Conservation (phyloP, 495 filamentous ascomycete genomes). For the Neurospora sp. region DNA sequence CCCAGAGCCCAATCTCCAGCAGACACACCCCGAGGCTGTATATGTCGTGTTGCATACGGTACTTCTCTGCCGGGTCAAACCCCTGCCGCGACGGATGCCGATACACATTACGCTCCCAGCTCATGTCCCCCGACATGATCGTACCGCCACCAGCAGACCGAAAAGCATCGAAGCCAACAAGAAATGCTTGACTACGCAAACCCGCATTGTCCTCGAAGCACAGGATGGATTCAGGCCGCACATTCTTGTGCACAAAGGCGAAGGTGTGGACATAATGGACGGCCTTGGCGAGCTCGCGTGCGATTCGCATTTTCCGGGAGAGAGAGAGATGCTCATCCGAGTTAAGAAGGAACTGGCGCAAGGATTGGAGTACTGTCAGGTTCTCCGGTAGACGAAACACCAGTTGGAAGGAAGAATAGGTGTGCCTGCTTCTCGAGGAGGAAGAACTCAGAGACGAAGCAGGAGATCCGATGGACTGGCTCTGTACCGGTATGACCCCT, state of each 20-base stretch:
- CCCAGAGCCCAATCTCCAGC: slow-evolving; percentile 51
- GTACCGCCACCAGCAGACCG: background rate
- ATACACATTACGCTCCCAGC: slow-evolving; percentile 42
- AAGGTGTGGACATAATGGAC: background rate
- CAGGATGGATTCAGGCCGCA: background rate
- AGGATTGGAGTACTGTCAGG: background rate
- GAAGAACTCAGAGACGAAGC: background rate
- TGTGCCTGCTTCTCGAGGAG: no score
- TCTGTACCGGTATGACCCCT: background rate
- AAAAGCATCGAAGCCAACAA: background rate
- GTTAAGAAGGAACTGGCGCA: background rate
- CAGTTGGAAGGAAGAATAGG: background rate
- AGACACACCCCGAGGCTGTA: slow-evolving; percentile 54
- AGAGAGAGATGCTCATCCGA: background rate
- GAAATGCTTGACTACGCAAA: slow-evolving; percentile 20
- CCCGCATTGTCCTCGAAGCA: background rate
- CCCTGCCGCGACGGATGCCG: slow-evolving; percentile 45
- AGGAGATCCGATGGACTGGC: background rate
- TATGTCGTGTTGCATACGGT: slow-evolving; percentile 52
- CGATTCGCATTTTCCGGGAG: background rate
- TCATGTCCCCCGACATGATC: slow-evolving; percentile 22
- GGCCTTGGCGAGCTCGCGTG: background rate
- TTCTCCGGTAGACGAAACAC: background rate
- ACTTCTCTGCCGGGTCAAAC: slow-evolving; percentile 23
- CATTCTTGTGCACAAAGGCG: background rate